These are phyloP conservation scores for Colletotrichum liaoningense DNA, from an alignment of 2,329 filamentous ascomycete genomes.

Conservation along the genomic window DNA sequence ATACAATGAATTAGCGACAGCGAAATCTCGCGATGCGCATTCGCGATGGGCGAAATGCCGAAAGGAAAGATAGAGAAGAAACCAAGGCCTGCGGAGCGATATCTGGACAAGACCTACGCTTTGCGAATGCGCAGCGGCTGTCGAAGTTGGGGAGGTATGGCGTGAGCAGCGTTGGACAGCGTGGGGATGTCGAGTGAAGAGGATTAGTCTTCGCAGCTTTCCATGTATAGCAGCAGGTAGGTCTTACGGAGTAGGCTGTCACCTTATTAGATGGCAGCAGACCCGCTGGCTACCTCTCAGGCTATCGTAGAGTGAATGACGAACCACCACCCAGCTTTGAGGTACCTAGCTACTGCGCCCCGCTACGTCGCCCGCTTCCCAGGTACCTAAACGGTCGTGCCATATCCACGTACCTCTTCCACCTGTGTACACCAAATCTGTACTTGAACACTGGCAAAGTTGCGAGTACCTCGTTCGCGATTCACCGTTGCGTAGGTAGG, in stretches of 20 bases:
- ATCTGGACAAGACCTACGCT: background rate
- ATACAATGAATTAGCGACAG: background rate
- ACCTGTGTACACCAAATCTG: background rate
- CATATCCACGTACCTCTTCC: background rate
- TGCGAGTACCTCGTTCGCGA: background rate
- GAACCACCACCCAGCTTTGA: background rate
- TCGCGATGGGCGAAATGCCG: background rate
- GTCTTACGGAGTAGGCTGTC: too few relatives aligned
- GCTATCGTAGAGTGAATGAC: background rate
- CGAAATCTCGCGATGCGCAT: background rate
- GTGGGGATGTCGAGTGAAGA: background rate
- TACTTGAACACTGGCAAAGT: too few relatives aligned
- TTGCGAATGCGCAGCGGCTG: background rate
- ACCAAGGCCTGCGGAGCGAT: background rate
- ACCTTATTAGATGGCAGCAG: background rate
- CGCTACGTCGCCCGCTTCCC: background rate
- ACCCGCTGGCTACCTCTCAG: background rate
- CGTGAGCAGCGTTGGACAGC: background rate
- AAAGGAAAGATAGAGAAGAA: background rate
- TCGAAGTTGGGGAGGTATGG: background rate
- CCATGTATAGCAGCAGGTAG: background rate
- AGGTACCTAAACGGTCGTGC: background rate
- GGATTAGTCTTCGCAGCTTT: background rate
- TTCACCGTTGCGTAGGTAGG: background rate
- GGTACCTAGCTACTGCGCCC: background rate